Evolutionary conservation across 441 rosid species (phyloP), one percentile per base, ranked within the genome.

Genomic region (Arabidopsis hybrid): DNA sequence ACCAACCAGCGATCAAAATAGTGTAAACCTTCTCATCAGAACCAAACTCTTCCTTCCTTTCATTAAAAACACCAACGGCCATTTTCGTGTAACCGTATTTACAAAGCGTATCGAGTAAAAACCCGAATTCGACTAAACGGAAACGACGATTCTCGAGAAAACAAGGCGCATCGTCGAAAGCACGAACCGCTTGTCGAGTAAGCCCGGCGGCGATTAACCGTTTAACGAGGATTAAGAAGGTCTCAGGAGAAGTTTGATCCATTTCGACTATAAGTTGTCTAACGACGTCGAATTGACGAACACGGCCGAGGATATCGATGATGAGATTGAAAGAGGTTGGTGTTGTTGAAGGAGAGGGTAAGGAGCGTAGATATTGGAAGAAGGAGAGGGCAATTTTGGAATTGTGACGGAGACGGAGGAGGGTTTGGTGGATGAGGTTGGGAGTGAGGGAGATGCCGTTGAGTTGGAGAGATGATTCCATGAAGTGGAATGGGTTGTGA

Each of bases 401-500:
- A 60, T 79, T 80, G 82, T 92, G 91, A 29, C 79, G 89, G 85
- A 95, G 91, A 31, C 99, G 97, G 79, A 95, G 92, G 73, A 95
- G 97, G 17, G 91, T 92, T 74, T 95, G 95, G 83, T 91, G 59
- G 73, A 92, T 81, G 74, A 92, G 88, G 47, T 72, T 45, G 1
- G 93, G 58, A 2, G 95, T 64, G 72, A 95, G 86, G 26, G 87
- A 72, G 69, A 92, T 79, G 63, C 99, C 98, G 49, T 87, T 81
- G 75, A 91, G 93, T 65, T 95, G 99, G 50, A 88, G 87, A 46
- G 95, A 83, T 1, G 97, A 89, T 76, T 95, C 99, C 87, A 84
- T 83, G 60, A 81, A 80, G 74, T 92, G 99, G 80, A 86, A 92
- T 4, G 99, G 99, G 66, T 95, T 95, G 88, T 92, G 93, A 49